Base-by-base conservation (phyloP, 306 rosid genomes). In the Prunus mira region DNA sequence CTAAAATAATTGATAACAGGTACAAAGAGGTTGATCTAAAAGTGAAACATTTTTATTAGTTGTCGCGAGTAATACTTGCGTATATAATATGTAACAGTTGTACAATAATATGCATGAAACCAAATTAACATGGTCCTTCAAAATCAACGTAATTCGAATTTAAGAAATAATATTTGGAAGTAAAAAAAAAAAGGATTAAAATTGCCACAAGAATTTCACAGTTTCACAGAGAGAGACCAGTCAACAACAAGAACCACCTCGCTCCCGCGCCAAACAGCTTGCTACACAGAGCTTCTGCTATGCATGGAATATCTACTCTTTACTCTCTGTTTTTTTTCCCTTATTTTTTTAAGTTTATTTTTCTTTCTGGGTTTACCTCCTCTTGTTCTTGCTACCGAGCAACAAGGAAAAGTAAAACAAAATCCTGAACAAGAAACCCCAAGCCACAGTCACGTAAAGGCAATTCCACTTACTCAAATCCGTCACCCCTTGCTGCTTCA, bases 341-440 rank as follows among this genome's bases (percentile, higher is more conserved):
- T 47, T 2, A 0, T 12, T 9, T 63, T 30, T 57, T 14, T 7
- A 1, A 0, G 3, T 5, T 62, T 14, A 13, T 14, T 0, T 0
- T 6, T 5, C 0, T 56, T 56, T 18, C 32, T n/a, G 1, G 7
- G 1, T n/a, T 25, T 25, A 95, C 49, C 76, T 81, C 84, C 99
- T 85, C 88, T 95, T 95, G 91, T 95, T 92, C 93, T 91, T 95
- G 87, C 99, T 95, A 1, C 99, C 98, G 11, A 91, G 5, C 81
- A 90, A 61, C 79, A 95, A 77, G 0, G 87, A 57, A 25, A 92
- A 67, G 87, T 95, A 92, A 49, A 95, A 95, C n/a, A 95, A 79
- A 50, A 95, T 89, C 87, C 99, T 86, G 41, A 95, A 95, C 49
- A 95, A 81, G 84, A 95, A 95, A 0, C 99, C 99, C 99, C 98